Evolutionary conservation across 805 yeast genomes (phyloP).

Genomic region (Yarrowia bubula): DNA sequence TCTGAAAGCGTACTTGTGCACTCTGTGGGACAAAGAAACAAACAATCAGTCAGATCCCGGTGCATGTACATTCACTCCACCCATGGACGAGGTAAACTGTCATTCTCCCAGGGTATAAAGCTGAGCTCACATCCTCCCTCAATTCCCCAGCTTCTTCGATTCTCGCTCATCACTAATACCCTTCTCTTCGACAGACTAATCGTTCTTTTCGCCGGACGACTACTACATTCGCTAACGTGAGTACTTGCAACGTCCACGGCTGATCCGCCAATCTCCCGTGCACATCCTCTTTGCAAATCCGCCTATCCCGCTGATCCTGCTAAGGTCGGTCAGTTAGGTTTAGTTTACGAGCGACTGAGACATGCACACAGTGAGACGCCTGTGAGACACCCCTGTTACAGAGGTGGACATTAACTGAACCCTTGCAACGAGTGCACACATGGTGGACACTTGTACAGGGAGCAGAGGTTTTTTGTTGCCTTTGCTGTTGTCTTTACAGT

Average conservation of each 20-base stretch:
- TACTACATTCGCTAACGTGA: neutral
- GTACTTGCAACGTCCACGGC: neutral
- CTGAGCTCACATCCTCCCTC: neutral
- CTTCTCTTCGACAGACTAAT: neutral
- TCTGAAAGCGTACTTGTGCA: too few species aligned
- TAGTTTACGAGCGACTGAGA: neutral
- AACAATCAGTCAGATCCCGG: neutral
- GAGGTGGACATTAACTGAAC: too few species aligned
- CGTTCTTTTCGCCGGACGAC: neutral
- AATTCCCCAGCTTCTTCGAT: constrained; percentile 2
- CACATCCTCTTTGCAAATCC: neutral
- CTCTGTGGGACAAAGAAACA: neutral
- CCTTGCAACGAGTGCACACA: too few species aligned
- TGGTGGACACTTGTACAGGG: too few species aligned
- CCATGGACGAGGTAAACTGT: neutral
- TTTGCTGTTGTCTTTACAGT: too few species aligned
- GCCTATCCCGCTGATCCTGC: constrained; percentile 6
- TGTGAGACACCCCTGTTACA: neutral
- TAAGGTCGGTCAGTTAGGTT: neutral
- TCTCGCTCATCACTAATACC: neutral
- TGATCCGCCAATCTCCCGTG: constrained; percentile 7
- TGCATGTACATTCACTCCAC: constrained; percentile 1
- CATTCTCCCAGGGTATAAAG: neutral
- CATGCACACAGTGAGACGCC: neutral
- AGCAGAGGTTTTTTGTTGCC: too few species aligned